Evolutionary conservation across 148 eudicot species (phyloP).

Genomic region (Linanthus parryae): DNA sequence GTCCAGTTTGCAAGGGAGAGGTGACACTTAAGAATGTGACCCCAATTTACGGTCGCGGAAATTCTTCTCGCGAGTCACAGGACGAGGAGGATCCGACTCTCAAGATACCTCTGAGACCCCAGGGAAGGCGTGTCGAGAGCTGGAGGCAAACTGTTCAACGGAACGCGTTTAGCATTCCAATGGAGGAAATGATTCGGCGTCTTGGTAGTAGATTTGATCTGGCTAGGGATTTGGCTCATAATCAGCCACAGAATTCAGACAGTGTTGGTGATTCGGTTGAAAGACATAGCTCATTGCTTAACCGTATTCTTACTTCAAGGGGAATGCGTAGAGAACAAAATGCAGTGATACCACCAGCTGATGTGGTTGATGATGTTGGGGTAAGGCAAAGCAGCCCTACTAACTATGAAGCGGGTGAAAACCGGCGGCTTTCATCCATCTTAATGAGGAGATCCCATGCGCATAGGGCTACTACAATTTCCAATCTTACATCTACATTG

Average conservation of each 20-base stretch:
- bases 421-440: conserved; percentile 44
- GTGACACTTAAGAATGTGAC: conserved; percentile 67
- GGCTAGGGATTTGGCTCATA: conserved; percentile 37
- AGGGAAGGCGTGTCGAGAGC: conserved; percentile 72
- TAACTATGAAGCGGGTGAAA: conserved; percentile 34
- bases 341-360: conserved; percentile 30
- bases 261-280: conserved; percentile 36
- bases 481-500: conserved; percentile 30
- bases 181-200: conserved; percentile 90
- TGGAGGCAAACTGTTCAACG: conserved; percentile 79
- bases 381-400: conserved; percentile 29
- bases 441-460: conserved; percentile 58
- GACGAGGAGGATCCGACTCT: conserved; percentile 42
- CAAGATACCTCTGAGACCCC: conserved; percentile 70
- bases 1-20: conserved; percentile 95
- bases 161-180: conserved; percentile 54
- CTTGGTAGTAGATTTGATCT: conserved; percentile 72
- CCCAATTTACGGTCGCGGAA: conserved; percentile 87
- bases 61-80: conserved; percentile 22
- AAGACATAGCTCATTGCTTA: conserved; percentile 47
- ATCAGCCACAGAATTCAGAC: conserved; percentile 32
- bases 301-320: conserved; percentile 54
- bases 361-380: conserved; percentile 44
- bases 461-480: conserved; percentile 26
- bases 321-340: conserved; percentile 62